These are phyloP conservation scores for Kluyveromyces nonfermentans DNA, from an alignment of 805 yeast genomes.

Conservation along the genomic window DNA sequence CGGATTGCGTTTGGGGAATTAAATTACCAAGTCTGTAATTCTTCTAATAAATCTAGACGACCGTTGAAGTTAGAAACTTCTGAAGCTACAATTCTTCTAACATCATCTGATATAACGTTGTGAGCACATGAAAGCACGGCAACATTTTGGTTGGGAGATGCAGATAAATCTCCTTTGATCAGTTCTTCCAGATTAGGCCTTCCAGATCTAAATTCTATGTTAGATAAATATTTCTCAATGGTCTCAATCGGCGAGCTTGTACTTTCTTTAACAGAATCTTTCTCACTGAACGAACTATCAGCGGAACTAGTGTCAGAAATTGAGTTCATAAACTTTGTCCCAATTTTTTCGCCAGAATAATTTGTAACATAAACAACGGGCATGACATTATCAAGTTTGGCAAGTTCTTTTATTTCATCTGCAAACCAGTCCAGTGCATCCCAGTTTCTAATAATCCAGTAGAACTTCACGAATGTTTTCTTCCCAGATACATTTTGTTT, in stretches of 20 bases:
- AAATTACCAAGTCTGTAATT: conserved; percentile 48
- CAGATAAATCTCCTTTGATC: conserved; percentile 30
- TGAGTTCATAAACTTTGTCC: conserved; percentile 4
- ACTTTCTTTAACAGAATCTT: background rate
- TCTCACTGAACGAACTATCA: conserved; percentile 1
- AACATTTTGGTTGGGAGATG: conserved; percentile 29
- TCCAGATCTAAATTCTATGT: conserved; percentile 33
- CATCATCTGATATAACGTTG: conserved; percentile 41
- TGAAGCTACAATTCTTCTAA: conserved; percentile 35
- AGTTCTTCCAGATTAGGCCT: conserved; percentile 37
- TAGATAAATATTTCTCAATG: conserved; percentile 21
- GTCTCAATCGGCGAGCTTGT: conserved; percentile 1
- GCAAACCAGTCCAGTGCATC: conserved; percentile 9
- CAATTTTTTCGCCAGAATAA: conserved; percentile 11
- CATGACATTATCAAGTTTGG: conserved; percentile 10
- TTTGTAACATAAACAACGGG: conserved; percentile 49
- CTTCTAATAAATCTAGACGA: conserved; percentile 46
- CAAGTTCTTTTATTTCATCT: conserved; percentile 7
- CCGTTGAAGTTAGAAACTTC: conserved; percentile 26
- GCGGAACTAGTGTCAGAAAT: background rate
- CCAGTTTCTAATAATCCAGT: conserved; percentile 10
- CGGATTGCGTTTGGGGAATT: no score
- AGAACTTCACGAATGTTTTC: conserved; percentile 3
- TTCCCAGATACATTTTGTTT: conserved; percentile 1
- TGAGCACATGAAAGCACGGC: conserved; percentile 51